Evolutionary conservation across 495 filamentous ascomycete genomes (phyloP), one percentile per base, ranked within the genome.

Genomic region (Polyplosphaeria fusca): DNA sequence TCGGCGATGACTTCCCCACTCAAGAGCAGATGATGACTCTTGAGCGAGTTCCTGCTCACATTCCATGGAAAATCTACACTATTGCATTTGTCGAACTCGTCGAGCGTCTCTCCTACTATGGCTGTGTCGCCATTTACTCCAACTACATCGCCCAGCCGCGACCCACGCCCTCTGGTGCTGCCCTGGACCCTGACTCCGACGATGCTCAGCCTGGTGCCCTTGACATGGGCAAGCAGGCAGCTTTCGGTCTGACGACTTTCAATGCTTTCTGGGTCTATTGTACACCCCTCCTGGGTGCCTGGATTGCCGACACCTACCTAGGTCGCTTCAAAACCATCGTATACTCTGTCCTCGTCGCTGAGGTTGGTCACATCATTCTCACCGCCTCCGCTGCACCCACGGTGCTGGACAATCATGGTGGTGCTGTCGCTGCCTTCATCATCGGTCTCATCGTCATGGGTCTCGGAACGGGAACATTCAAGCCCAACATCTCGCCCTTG

Each of bases 241-340:
- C 85, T 0, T 83, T 82, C 18, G 80, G 77, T 40, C 58, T 90
- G 47, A 84, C 81, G 12, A 78, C 77, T 57, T 87, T 89, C 76
- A 89, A 87, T 67, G 68, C 75, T 19, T 89, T 91, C 73, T 89
- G 85, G 87, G 77, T 79, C 18, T 91, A 91, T 61, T 58, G 82
- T 25, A 85, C 82, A 68, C 88, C 88, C 11, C 70, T 90, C 27
- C 60, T 80, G 4, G 84, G 83, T 70, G 86, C 85, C 55, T 88
- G 79, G 55, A 60, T 92, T 32, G 87, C 88, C 45, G 88, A 93
- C 71, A 75, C 79, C 41, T 84, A 82, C 61, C 80, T 79, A 69
- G 87, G 87, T 40, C 83, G 86, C 54, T 86, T 84, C 70, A 82
- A 78, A 64, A 88, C 86, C 20, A 87, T 91, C 55, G 74, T 75